A percentile compares a stretch with the other conserved stretches of the same genome.
phyloP scores from a whole-genome alignment of 2,329 filamentous ascomycete genomes.

The Fusarium acutatum region DNA sequence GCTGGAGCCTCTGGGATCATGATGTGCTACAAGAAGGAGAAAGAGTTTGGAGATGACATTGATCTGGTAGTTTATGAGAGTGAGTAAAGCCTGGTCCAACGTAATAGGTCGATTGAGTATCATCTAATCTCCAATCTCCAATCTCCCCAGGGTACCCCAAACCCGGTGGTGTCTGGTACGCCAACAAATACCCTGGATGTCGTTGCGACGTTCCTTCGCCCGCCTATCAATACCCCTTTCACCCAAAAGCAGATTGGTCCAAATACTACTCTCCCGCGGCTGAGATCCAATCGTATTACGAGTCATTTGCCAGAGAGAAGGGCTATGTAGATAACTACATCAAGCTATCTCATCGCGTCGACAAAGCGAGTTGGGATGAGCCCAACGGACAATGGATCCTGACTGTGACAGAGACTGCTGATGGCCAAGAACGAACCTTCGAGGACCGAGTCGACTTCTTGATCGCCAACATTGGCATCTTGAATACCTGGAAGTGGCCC shows the following conservation, averaged over 20 bases:
- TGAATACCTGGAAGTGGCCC: slow-evolving; percentile 63
- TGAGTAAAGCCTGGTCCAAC: background rate
- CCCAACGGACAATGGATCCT: slow-evolving; percentile 10
- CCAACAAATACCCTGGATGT: slow-evolving; percentile 48
- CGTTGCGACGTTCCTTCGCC: slow-evolving; percentile 49
- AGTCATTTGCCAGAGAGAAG: slow-evolving; percentile 44
- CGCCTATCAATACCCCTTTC: slow-evolving; percentile 56
- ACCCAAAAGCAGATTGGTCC: slow-evolving; percentile 56
- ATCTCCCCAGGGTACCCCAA: background rate
- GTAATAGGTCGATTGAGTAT: rapidly evolving
- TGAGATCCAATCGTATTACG: slow-evolving; percentile 52
- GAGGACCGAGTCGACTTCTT: slow-evolving; percentile 58
- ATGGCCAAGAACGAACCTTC: slow-evolving; percentile 37
- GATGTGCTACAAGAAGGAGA: slow-evolving; percentile 21
- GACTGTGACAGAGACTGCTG: background rate
- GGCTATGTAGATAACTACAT: slow-evolving; percentile 43
- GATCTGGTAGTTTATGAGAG: slow-evolving; percentile 11
- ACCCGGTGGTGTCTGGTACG: slow-evolving; percentile 47
- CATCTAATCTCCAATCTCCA: background rate
- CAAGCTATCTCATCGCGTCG: slow-evolving; percentile 33
- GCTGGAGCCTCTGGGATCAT: slow-evolving; percentile 13
- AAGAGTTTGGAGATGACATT: slow-evolving; percentile 10
- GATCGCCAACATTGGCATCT: slow-evolving; percentile 58
- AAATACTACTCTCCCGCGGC: slow-evolving; percentile 49
- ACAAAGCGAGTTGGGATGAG: slow-evolving; percentile 40